Evolutionary conservation across 192 early-diverging fungal species (phyloP).

Genomic region (Entrophospora sp.): DNA sequence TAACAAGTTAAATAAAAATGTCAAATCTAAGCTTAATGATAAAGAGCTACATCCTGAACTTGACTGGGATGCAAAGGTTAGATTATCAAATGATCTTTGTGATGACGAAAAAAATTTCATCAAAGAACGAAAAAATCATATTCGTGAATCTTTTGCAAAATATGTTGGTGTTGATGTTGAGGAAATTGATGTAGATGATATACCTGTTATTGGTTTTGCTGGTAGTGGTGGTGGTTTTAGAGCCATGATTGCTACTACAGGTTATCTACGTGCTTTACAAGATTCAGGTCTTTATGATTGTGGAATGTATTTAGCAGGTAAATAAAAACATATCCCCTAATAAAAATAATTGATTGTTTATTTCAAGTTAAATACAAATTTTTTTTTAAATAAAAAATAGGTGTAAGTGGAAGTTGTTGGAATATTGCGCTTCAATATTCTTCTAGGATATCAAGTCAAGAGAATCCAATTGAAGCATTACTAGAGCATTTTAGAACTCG

Average conservation of each 20-base stretch:
- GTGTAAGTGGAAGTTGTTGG: conserved; percentile 59
- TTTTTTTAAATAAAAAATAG: too few relatives aligned
- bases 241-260: conserved; percentile 68
- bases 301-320: conserved; percentile 62
- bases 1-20: neutral
- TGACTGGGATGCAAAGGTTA: conserved; percentile 32
- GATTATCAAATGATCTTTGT: conserved; percentile 33
- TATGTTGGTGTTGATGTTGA: conserved; percentile 61
- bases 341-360: too few relatives aligned
- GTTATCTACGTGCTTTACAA: conserved; percentile 56
- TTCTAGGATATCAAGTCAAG: neutral
- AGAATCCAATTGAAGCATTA: conserved; percentile 16
- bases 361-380: too few relatives aligned
- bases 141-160: conserved; percentile 59
- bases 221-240: conserved; percentile 76
- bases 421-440: conserved; percentile 31
- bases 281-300: conserved; percentile 59
- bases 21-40: conserved; percentile 7
- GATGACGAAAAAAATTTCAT: conserved; percentile 40
- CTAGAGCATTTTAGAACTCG: conserved; percentile 25
- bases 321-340: conserved; percentile 33
- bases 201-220: conserved; percentile 64
- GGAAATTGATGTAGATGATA: conserved; percentile 56
- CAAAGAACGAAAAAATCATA: conserved; percentile 36
- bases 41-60: conserved; percentile 34